Base-by-base conservation (phyloP, 2,329 filamentous ascomycete genomes). In the Verticillium nubilum region DNA sequence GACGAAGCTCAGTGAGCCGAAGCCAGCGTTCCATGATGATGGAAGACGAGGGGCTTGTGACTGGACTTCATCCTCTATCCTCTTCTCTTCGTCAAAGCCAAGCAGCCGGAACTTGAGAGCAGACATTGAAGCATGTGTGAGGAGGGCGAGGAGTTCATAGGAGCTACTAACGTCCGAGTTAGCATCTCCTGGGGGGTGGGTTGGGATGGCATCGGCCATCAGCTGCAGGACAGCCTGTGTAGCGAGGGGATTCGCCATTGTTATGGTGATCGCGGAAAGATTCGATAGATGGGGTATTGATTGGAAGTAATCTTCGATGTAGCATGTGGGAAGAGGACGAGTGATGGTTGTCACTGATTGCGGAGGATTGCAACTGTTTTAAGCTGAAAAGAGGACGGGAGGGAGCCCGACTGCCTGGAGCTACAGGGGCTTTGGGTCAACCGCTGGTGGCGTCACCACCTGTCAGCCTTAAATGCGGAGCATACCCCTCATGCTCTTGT, bases 1-100 rank as follows among this genome's bases (percentile, higher is more conserved):
- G 63, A 92, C 86, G 74, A 98, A 97, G 59, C 88, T 85, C 70
- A 91, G 89, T 15, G 87, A 86, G 62, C 85, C 85, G 60, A 83
- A 82, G 23, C 84, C 84, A 13, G 86, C 78, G 73, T 97, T 97
- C 95, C 95, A 98, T 75, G 86, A 83, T 17, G 82, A 60, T 0
- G 92, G 91, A 2, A 98, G 81, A 31, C 86, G 80, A 9, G 84
- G 85, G 10, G 85, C 81, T 53, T 85, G 74, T 54, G 79, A 71
- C 59, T 82, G 77, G 67, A 85, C 85, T 68, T 84, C 77, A 29
- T 81, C 72, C 70, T 88, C 83, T 64, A 90, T 85, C 54, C 80
- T 84, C 69, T 92, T 86, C 58, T 94, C 91, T 73, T 98, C 92
- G 54, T 88, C 84, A n/a, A 97, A 87, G 2, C 93, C 93, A 19